These are phyloP conservation scores for Eimeria zaria DNA, from an alignment of 169 alveolate genomes.

Conservation along the genomic window DNA sequence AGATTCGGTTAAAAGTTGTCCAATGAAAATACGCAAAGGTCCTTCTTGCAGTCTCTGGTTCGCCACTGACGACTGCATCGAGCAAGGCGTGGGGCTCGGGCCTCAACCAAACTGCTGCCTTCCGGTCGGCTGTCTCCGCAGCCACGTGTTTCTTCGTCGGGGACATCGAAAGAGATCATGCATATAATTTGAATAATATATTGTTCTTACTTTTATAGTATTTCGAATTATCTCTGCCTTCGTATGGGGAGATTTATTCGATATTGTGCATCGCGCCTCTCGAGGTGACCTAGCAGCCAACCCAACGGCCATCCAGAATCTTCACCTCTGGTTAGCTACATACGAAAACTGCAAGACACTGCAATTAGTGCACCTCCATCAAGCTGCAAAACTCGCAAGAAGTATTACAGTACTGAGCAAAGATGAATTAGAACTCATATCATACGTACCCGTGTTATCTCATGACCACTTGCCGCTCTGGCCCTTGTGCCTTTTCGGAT, in stretches of 20 bases:
- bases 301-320: conserved; percentile 22
- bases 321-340: conserved; percentile 8
- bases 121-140: conserved; percentile 25
- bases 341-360: too few relatives aligned
- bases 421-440: neutral
- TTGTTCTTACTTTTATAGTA: neutral
- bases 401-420: neutral
- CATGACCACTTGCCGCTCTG: conserved; percentile 4
- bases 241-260: neutral
- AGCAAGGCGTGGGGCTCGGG: conserved; percentile 54
- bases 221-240: neutral
- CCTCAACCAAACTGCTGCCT: conserved; percentile 46
- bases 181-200: neutral
- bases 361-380: neutral
- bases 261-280: neutral
- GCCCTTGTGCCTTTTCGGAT: neutral
- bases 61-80: conserved; percentile 6
- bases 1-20: neutral
- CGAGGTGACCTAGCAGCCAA: conserved; percentile 54
- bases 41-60: neutral
- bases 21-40: too few relatives aligned
- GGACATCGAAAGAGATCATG: neutral
- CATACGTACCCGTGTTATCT: neutral
- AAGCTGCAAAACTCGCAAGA: neutral
- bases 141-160: neutral